These are phyloP conservation scores for Tetracladium maxilliforme DNA, from an alignment of 2,329 filamentous ascomycete genomes.

Conservation along the genomic window DNA sequence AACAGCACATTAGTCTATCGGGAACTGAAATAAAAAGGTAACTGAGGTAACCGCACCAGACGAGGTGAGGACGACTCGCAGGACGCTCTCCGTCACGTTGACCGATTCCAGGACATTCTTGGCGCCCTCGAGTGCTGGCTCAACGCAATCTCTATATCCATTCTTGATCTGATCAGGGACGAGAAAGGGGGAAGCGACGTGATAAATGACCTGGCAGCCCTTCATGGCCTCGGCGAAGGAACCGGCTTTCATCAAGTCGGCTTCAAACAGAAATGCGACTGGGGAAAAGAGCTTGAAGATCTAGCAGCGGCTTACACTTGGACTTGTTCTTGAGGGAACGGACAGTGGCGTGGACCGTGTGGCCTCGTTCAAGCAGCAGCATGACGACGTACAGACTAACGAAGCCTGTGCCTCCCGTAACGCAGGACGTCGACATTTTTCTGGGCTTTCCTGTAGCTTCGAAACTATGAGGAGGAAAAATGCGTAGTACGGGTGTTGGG, in stretches of 20 bases:
- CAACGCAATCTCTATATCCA: slow-evolving; percentile 11
- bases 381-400: slow-evolving; percentile 7
- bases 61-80: slow-evolving; percentile 13
- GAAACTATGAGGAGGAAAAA: too few relatives aligned
- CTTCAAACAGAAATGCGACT: slow-evolving; percentile 12
- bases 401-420: slow-evolving; percentile 9
- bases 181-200: slow-evolving; percentile 18
- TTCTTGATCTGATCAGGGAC: slow-evolving; percentile 11
- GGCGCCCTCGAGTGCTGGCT: slow-evolving; percentile 12
- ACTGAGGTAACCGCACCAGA: slow-evolving; percentile 11
- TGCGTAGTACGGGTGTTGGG: too few relatives aligned
- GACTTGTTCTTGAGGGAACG: too few relatives aligned
- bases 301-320: slow-evolving; percentile 7
- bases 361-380: slow-evolving; percentile 6
- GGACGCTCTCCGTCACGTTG: slow-evolving; percentile 9
- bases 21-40: too few relatives aligned
- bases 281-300: slow-evolving; percentile 7
- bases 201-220: slow-evolving; percentile 15
- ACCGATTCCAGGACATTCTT: slow-evolving; percentile 11
- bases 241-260: slow-evolving; percentile 12
- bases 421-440: too few relatives aligned
- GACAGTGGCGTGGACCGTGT: too few relatives aligned
- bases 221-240: slow-evolving; percentile 14
- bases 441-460: too few relatives aligned
- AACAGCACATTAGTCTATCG: too few relatives aligned